Base-by-base conservation (phyloP, 768 basidiomycete species). In the Panellus pusillus region DNA sequence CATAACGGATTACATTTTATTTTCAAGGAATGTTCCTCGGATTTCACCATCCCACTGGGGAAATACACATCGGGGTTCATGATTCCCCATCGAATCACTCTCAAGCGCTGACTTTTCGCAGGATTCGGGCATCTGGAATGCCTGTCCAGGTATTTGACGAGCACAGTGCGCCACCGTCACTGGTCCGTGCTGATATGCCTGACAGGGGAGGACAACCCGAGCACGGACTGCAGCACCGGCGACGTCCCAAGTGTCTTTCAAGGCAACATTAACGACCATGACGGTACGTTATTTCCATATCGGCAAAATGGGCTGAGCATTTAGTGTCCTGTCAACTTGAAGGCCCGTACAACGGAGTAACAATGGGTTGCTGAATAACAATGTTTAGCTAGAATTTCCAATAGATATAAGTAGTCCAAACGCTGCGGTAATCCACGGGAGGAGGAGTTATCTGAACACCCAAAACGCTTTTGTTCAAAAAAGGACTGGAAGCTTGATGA, bases 141-240 rank as follows among this genome's bases (percentile, higher is more conserved):
- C 68, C 7, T 88, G 86, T 57, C 75, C 83, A 6, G 81, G 82
- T 76, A 46, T 48, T 24, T 1, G 1, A 42, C 3, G n/a, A 7
- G 8, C 17, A 17, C 50, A 17, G 31, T 61, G 55, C 15, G 12
- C n/a, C 36, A 2, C 2, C 2, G 24, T 24, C 24, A 24, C 24
- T 24, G 24, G 14, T 15, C n/a, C 54, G 63, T 41, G 14, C 32
- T 35, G 32, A 35, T 35, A 35, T 40, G 11, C 9, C 12, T 8
- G n/a, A n/a, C 46, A 82, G 81, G 85, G 4, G 78, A 86, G 52
- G 87, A 89, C 55, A 87, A 88, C 62, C 61, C 74, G 6, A 80
- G 74, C 55, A 56, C 42, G 3, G 63, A 74, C 52, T 87, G 86
- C 66, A 73, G 64, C 8, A 74, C 74, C 17, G 84, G 83, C 1